Evolutionary conservation across 2,329 filamentous ascomycete species (phyloP).

Genomic region (Helotiales sp.): DNA sequence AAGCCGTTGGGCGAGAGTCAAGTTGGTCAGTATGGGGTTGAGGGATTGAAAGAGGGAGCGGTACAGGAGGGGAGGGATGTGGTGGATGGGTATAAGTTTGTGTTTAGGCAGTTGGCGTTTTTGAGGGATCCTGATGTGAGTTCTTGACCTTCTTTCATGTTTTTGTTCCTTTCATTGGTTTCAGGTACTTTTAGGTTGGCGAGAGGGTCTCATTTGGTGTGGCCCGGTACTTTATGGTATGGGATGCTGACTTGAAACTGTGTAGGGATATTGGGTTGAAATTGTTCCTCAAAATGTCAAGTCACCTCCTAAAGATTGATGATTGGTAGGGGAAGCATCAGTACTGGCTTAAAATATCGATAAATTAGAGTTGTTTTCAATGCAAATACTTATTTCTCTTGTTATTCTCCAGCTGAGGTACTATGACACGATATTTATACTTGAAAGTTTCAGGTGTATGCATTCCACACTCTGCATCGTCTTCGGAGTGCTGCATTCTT

Average conservation of each 20-base stretch:
- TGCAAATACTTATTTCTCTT: too few species aligned
- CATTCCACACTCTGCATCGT: too few species aligned
- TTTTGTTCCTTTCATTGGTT: neutral
- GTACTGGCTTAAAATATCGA: too few species aligned
- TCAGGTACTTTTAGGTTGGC: neutral
- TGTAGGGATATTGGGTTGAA: constrained; percentile 2
- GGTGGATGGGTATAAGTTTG: neutral
- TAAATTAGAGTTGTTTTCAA: too few species aligned
- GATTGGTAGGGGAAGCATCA: neutral
- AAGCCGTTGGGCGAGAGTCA: neutral
- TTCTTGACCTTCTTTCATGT: neutral
- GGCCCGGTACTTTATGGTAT: neutral
- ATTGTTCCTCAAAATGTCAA: neutral
- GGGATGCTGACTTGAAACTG: neutral
- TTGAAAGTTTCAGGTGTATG: too few species aligned
- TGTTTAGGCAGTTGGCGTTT: constrained; percentile 8
- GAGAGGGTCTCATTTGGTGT: too few species aligned
- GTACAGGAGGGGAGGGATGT: neutral
- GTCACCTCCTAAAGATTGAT: neutral
- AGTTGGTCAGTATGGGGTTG: neutral
- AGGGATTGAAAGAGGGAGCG: neutral
- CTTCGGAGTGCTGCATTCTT: too few species aligned
- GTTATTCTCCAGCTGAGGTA: too few species aligned
- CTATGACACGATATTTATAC: too few species aligned
- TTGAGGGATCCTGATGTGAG: constrained; percentile 10